Evolutionary conservation across 2,329 filamentous ascomycete genomes (phyloP), one percentile per base, ranked within the genome.

Genomic region (Trichophyton schoenleinii): DNA sequence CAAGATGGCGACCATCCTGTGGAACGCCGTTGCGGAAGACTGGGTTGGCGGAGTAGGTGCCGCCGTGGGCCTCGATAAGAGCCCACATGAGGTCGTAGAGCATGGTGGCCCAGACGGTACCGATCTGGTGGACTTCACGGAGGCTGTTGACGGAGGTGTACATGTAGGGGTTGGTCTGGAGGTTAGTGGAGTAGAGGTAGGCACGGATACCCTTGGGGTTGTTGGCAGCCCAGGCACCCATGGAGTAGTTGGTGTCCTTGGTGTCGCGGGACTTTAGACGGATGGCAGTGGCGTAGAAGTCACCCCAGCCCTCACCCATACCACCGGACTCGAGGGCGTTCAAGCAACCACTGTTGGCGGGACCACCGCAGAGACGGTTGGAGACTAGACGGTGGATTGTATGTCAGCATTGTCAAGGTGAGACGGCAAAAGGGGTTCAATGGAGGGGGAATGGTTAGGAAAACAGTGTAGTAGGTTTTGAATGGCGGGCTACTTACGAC

Each of bases 231-330:
- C 62, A 64, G 15, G 58, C 60, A n/a, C 62, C 62, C 62, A 64
- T 64, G 41, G 58, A 57, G 58, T 62, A 62, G 46, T 62, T 53
- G 18, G 41, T 64, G 18, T 36, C 34, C 41, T 58, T 60, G 36
- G 62, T 64, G 53, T 64, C 60, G 25, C 44, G 3, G n/a, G 41
- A 3, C 62, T 64, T 64, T 34, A 64, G 46, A 41, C 60, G 60
- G 60, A 61, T 58, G 28, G 52, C 49, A 42, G 62, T 64, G 53
- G 62, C 62, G 4, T 62, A 13, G 62, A 62, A 62, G 36, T 64
- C 63, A 58, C 60, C 60, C 63, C 63, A 64, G 25, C 63, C 63
- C 41, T 64, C 63, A 59, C 63, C 63, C 63, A 64, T 64, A 62
- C 63, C 63, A 57, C 63, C 63, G 42, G 63, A 58, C 42, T 64